These are phyloP conservation scores for Alternaria ventricosa DNA, from an alignment of 2,329 filamentous ascomycete species.

Conservation along the genomic window DNA sequence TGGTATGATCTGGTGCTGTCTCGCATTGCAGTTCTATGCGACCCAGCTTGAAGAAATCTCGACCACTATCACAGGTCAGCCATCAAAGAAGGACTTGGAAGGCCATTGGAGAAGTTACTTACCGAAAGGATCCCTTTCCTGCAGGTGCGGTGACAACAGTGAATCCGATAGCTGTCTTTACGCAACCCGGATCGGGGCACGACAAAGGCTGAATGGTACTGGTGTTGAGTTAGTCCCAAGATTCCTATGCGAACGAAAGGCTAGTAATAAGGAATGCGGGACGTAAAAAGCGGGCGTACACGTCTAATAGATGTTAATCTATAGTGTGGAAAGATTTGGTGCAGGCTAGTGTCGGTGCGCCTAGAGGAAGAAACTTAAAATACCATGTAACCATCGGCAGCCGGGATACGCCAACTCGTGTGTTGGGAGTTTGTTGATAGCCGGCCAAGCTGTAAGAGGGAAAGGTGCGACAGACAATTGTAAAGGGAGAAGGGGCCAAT, in stretches of 20 bases:
- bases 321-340: constrained; percentile 46
- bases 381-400: constrained; percentile 41
- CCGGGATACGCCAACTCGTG: constrained; percentile 42
- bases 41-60: constrained; percentile 50
- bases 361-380: constrained; percentile 44
- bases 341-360: constrained; percentile 42
- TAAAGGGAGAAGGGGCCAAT: neutral
- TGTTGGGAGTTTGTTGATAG: constrained; percentile 36
- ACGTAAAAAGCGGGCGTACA: constrained; percentile 29
- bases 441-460: constrained; percentile 31
- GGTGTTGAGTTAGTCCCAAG: constrained; percentile 25
- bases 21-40: constrained; percentile 49
- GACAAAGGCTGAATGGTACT: constrained; percentile 45
- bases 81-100: neutral
- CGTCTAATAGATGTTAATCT: constrained; percentile 49
- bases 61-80: constrained; percentile 32
- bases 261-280: constrained; percentile 2
- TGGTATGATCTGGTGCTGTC: constrained; percentile 23
- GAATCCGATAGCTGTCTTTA: constrained; percentile 41
- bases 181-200: constrained; percentile 34
- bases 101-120: constrained; percentile 19
- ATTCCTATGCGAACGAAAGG: constrained; percentile 8
- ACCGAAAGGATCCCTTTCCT: constrained; percentile 41
- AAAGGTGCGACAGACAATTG: constrained; percentile 30
- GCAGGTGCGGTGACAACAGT: constrained; percentile 36